Conservation (phyloP, 1,284 basidiomycete genomes). For the Fomitopsis palustris region DNA sequence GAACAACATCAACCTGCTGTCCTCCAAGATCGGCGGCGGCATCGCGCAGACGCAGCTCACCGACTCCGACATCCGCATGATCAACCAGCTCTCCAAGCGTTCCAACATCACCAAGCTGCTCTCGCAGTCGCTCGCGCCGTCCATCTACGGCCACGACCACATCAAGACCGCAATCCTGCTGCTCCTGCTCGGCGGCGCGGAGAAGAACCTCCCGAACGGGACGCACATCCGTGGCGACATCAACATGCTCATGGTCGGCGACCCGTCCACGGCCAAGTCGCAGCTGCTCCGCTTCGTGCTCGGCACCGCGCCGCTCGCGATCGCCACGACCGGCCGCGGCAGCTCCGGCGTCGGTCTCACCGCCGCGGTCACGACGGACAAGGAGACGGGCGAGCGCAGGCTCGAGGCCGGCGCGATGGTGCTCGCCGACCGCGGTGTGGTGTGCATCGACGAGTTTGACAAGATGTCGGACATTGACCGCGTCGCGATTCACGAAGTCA, state of each 20-base stretch:
- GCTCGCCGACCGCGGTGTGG: slow-evolving; percentile 97
- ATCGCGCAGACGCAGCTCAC: slow-evolving; percentile 93
- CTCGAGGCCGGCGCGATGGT: slow-evolving; percentile 99
- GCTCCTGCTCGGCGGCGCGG: slow-evolving; percentile 91
- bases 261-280: slow-evolving; percentile 97
- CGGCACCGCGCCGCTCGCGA: slow-evolving; percentile 94
- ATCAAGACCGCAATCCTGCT: slow-evolving; percentile 95
- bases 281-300: slow-evolving; percentile 97
- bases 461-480: slow-evolving; percentile 99
- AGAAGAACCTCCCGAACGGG: slow-evolving; percentile 97
- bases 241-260: slow-evolving; percentile 99
- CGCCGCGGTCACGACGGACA: slow-evolving; percentile 98
- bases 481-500: slow-evolving; percentile 99
- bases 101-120: slow-evolving; percentile 86
- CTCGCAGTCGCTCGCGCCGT: slow-evolving; percentile 94
- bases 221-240: slow-evolving; percentile 99
- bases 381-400: slow-evolving; percentile 94
- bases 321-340: slow-evolving; percentile 97
- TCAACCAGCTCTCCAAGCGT: slow-evolving; percentile 91
- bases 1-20: slow-evolving; percentile 96
- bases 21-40: slow-evolving; percentile 94
- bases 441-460: slow-evolving; percentile 99
- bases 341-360: slow-evolving; percentile 98
- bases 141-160: slow-evolving; percentile 94
- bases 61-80: slow-evolving; percentile 93